phyloP scores from a whole-genome alignment of 306 rosid species.

The Dalbergia cultrata region DNA sequence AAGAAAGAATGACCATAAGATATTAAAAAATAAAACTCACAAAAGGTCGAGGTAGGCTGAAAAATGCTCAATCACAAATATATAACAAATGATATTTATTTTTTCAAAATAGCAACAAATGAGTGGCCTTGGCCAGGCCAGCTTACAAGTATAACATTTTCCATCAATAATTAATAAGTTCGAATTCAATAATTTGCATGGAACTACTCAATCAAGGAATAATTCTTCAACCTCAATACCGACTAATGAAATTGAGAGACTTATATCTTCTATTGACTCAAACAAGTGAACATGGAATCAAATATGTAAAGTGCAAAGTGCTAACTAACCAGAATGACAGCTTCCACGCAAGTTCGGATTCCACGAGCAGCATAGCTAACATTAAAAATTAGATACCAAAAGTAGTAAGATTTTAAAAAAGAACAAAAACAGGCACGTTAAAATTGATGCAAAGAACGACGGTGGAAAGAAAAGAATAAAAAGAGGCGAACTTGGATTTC shows the following conservation, averaged over 20 bases:
- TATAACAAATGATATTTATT: neutral
- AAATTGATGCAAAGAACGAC: neutral
- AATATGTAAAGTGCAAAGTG: neutral
- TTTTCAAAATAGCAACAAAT: too few relatives aligned
- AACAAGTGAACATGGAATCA: neutral
- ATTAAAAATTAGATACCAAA: neutral
- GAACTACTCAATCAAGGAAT: neutral
- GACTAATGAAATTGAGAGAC: too few relatives aligned
- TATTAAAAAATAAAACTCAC: neutral
- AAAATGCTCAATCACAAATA: neutral
- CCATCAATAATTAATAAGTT: neutral
- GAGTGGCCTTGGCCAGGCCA: too few relatives aligned
- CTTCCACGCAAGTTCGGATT: conserved; percentile 78
- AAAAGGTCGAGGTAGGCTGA: neutral
- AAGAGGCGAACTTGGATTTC: conserved; percentile 64
- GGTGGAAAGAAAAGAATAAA: neutral
- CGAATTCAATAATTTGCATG: neutral
- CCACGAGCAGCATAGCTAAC: conserved; percentile 78
- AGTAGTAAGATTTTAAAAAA: neutral
- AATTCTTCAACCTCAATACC: neutral
- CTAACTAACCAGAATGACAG: conserved; percentile 77
- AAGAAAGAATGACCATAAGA: too few relatives aligned
- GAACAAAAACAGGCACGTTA: neutral
- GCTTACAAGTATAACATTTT: too few relatives aligned
- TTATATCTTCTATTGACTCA: too few relatives aligned